Conservation (phyloP, 2,329 filamentous ascomycete genomes). For the Colletotrichum sp. region DNA sequence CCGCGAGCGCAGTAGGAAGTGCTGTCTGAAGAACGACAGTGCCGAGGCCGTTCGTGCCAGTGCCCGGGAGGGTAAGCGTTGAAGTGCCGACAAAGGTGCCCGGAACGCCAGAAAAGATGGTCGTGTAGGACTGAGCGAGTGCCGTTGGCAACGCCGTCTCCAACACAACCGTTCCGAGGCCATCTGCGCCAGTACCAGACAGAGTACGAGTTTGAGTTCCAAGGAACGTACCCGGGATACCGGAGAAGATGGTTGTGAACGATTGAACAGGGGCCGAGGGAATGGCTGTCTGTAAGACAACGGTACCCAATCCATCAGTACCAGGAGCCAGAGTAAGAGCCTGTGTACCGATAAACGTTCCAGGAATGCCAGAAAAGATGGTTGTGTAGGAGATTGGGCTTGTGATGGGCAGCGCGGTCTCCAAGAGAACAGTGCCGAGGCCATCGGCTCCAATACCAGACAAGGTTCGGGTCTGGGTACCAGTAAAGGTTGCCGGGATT, state of each 20-base stretch:
- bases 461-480: neutral
- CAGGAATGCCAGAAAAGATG: neutral
- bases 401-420: neutral
- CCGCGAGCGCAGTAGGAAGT: neutral
- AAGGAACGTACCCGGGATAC: neutral
- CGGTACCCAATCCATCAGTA: neutral
- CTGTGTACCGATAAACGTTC: neutral
- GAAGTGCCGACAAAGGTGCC: neutral
- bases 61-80: neutral
- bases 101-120: neutral
- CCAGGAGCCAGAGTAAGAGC: neutral
- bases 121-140: neutral
- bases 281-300: neutral
- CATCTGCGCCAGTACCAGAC: neutral
- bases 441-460: neutral
- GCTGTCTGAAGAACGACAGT: neutral
- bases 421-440: neutral
- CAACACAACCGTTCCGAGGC: neutral
- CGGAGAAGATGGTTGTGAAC: neutral
- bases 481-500: neutral
- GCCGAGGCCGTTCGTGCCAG: neutral
- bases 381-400: neutral
- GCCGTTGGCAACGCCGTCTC: constrained; percentile 1
- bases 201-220: neutral
- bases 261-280: neutral